Evolutionary conservation across 495 filamentous ascomycete genomes (phyloP), one percentile per base, ranked within the genome.

Genomic region (Cryomyces minteri): DNA sequence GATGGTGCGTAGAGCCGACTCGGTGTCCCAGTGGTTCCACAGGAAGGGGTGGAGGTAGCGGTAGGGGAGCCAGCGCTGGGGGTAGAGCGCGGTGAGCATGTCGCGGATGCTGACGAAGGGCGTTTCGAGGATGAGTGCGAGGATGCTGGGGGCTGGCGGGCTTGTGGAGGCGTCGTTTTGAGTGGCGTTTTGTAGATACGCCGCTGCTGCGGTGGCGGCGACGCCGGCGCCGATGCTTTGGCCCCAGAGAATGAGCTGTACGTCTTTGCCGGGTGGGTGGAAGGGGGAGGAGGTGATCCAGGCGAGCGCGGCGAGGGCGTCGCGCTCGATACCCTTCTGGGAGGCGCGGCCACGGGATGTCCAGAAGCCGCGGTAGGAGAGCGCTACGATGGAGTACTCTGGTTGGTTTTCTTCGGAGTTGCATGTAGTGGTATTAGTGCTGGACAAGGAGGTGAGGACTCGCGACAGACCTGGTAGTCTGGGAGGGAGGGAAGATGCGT

Each of bases 51-150:
- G 57, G 0, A 79, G 59, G 59, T 80, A 78, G 4, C 73, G 64
- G 58, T 90, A 88, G 0, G 82, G 82, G 0, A 88, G 60, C 84
- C 84, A 88, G 48, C 74, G 80, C 53, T 88, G 81, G 7, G 83
- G 83, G 58, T 87, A 90, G 14, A 92, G 56, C 2, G 71, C 72
- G 31, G 72, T 61, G 12, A 92, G 62, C 82, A 92, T 85, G 31
- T 73, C 69, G n/a, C 70, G 63, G 44, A 85, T 70, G 44, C 72
- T 84, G 2, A 76, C 66, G 44, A 85, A 87, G 4, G 84, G 83
- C 0, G 83, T 87, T 52, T 90, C 83, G 8, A 88, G 65, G 9
- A 88, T 60, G 43, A 90, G 41, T 58, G 32, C 50, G 29, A 12
- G 33, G 25, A 50, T 40, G 8, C 4, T 41, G 9, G 34, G 12